These are phyloP conservation scores for Helichrysum umbraculigerum DNA, from an alignment of 129 eudicot genomes.

Conservation along the genomic window DNA sequence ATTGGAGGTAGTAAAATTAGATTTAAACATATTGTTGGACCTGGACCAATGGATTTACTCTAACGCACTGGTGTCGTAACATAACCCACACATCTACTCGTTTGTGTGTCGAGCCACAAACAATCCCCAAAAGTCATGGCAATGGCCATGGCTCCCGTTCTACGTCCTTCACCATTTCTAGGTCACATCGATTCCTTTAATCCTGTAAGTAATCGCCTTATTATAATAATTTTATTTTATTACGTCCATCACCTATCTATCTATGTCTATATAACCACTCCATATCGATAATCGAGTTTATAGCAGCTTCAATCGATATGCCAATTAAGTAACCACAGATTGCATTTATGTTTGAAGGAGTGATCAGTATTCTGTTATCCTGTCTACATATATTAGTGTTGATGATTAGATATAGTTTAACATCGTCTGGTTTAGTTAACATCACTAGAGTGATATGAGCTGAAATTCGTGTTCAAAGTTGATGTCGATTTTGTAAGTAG, in stretches of 20 bases:
- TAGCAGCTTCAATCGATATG: not conserved
- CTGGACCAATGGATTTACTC: too few relatives aligned
- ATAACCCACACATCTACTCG: conserved; percentile 31
- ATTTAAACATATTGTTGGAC: too few relatives aligned
- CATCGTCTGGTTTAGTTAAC: not conserved
- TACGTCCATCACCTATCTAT: not conserved
- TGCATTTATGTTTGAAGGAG: not conserved
- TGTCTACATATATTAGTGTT: not conserved
- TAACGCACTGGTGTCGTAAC: conserved; percentile 24
- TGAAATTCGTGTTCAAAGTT: not conserved
- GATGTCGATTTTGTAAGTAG: not conserved
- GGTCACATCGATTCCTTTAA: conserved; percentile 38
- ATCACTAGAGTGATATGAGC: not conserved
- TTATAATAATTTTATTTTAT: not conserved
- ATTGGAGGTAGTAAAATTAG: too few relatives aligned
- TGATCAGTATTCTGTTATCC: conserved; percentile 18
- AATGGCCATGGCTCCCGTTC: conserved; percentile 41
- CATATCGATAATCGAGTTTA: not conserved
- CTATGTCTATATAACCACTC: not conserved
- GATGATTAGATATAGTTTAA: not conserved
- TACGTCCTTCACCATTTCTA: conserved; percentile 55
- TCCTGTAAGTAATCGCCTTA: conserved; percentile 39
- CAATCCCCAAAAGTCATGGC: conserved; percentile 37
- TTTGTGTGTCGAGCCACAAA: not conserved
- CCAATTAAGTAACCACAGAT: not conserved